A percentile compares a stretch with the other conserved stretches of the same genome.
Conservation (phyloP, 768 basidiomycete genomes). For the Trametes meyenii region DNA sequence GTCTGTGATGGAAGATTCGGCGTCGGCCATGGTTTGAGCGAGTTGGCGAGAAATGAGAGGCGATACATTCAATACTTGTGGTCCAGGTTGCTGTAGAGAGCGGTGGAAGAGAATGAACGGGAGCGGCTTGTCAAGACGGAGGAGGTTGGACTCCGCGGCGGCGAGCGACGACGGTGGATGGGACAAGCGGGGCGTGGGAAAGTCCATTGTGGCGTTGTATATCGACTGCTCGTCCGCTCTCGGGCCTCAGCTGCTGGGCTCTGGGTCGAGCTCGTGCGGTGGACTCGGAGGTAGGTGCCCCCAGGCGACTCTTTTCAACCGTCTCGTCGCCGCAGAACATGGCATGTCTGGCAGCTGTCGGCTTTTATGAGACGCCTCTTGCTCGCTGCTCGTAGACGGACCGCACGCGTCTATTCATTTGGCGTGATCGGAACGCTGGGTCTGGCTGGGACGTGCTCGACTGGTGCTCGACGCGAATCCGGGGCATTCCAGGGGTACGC, state of each 20-base stretch:
- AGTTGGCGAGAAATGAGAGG: conserved; percentile 16
- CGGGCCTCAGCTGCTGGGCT: not conserved
- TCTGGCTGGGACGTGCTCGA: not conserved
- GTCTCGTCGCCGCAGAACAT: conserved; percentile 4
- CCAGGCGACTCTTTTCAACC: conserved; percentile 7
- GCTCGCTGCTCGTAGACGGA: not conserved
- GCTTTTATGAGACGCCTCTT: conserved; percentile 5
- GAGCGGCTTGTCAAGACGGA: conserved; percentile 1
- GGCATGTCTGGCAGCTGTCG: conserved; percentile 7
- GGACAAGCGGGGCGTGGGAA: conserved; percentile 12
- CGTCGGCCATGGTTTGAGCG: conserved; percentile 23
- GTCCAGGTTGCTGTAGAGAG: conserved; percentile 9
- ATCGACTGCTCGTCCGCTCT: not conserved
- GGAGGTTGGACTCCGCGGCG: conserved; percentile 2
- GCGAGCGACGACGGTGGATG: not conserved
- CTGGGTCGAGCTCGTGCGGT: not conserved
- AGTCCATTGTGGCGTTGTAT: conserved; percentile 15
- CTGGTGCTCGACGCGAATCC: conserved; percentile 3
- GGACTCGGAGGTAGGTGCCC: not conserved
- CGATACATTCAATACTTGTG: conserved; percentile 19
- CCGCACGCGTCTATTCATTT: conserved; percentile 13
- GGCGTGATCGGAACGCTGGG: not conserved
- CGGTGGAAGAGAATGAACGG: conserved; percentile 9
- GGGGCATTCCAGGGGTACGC: conserved; percentile 4
- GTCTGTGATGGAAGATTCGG: conserved; percentile 23